A percentile compares a stretch with the other conserved stretches of the same genome.
phyloP scores from a whole-genome alignment of 441 rosid genomes.

The Adansonia gregorii region DNA sequence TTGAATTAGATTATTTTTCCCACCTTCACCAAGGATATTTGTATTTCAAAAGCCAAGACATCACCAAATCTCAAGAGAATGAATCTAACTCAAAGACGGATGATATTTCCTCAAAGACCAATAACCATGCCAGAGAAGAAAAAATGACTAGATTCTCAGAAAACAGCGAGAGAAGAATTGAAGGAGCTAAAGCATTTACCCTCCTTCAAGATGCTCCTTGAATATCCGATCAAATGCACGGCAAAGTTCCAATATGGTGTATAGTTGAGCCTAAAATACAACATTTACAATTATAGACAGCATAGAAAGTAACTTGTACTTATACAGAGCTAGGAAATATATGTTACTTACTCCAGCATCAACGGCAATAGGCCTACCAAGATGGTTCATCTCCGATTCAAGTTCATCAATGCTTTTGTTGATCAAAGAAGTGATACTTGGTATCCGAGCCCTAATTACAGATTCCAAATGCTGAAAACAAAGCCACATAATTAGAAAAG shows the following conservation, averaged over 20 bases:
- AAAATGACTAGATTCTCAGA: not conserved
- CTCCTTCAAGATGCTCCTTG: constrained; percentile 97
- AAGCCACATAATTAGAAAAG: constrained; percentile 26
- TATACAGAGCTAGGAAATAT: not conserved
- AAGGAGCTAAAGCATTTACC: constrained; percentile 45
- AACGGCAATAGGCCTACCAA: constrained; percentile 88
- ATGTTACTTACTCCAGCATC: constrained; percentile 84
- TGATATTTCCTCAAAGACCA: not conserved
- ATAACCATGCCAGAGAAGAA: not conserved
- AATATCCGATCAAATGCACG: constrained; percentile 89
- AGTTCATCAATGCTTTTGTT: constrained; percentile 94
- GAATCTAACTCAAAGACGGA: not conserved
- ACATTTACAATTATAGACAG: constrained; percentile 18
- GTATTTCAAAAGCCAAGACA: not conserved
- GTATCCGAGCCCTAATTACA: constrained; percentile 85
- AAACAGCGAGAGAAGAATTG: not conserved
- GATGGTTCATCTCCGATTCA: constrained; percentile 84
- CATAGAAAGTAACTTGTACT: constrained; percentile 2
- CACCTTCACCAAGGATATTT: not conserved
- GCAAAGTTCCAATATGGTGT: constrained; percentile 84
- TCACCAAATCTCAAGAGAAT: not conserved
- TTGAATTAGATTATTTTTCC: not conserved
- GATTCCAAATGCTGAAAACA: constrained; percentile 78
- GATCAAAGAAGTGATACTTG: constrained; percentile 86
- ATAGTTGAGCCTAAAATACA: constrained; percentile 70